Evolutionary conservation across 169 alveolate genomes (phyloP), one percentile per base, ranked within the genome.

Genomic region (Eimeria sp.): DNA sequence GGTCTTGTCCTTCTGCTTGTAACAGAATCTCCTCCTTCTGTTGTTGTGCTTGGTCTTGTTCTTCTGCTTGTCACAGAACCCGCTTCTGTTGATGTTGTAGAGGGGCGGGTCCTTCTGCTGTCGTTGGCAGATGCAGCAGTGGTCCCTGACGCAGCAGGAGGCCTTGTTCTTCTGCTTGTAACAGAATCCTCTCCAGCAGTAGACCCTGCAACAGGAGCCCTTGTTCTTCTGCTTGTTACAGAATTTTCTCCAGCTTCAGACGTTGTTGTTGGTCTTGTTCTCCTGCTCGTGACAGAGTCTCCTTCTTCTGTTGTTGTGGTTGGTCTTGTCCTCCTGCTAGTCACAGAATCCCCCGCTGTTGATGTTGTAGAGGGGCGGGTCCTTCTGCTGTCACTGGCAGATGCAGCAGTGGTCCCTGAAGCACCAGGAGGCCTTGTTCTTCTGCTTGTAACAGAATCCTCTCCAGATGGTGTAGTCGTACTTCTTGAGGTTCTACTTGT

Each of bases 1-100:
- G 90, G 90, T 33, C 90, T 52, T n/a, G 90, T 54, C 56, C 90
- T 82, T 62, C 91, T 40, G 60, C 80, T 62, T 13, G 78, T 40
- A 0, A 43, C 52, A 33, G 78, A 33, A 13, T 4, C 58, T 3
- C 30, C 80, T 1, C n/a, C 30, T 43, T 40, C 85, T 43, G 49
- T 3, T 43, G 49, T 43, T 43, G 49, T 43, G 2, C 9, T 43
- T 43, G 49, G 49, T 43, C 49, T 43, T 2, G 49, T 43, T 4
- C 49, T 43, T 43, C 82, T 72, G 58, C 85, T 76, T 40, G 54
- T 76, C 0, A 76, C 54, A 14, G 85, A 76, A 18, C 37, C 85
- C 0, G 18, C 85, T 6, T 0, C 85, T 6, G 60, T 13, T 9
- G 60, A 1, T 4, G 85, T 18, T 10, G 85, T 33, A 9, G 60